Base-by-base conservation (phyloP, 495 filamentous ascomycete genomes). In the Aspergillus campestris region DNA sequence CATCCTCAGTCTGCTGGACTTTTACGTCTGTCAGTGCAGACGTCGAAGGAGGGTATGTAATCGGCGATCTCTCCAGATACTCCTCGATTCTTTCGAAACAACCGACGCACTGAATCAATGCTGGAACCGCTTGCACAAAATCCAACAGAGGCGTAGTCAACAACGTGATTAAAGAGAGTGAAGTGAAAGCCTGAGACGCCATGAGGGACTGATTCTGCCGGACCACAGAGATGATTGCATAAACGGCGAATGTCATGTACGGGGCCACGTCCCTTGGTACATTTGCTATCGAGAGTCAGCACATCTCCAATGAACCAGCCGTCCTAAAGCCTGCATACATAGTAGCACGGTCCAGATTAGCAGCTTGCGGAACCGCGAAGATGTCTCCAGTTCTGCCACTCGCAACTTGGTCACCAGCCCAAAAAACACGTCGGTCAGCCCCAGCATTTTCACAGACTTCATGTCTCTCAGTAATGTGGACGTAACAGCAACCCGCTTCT, bases 381-480 rank as follows among this genome's bases (percentile, higher is more conserved):
- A 24, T 24, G 24, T 40, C 15, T 40, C n/a, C 15, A 47, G 4
- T 29, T 47, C 45, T 13, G 15, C n/a, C 12, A 12, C 5, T 1
- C 37, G 45, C 13, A 55, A 38, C 5, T 30, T 36, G 1, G 47
- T 41, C 1, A 62, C 34, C 10, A 30, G 33, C 7, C 34, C 30
- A 8, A 39, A 46, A 8, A 71, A 13, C 8, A 47, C 52, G 0
- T 42, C 41, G 1, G 46, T 40, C 0, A 71, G 42, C 0, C 66
- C 67, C 6, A 73, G 50, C 64, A 73, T 71, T 42, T 73, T 69
- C 29, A 75, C 56, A 9, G 54, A 48, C 42, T 69, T 68, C 52
- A 74, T 72, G 18, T 62, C 57, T 14, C 57, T 47, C 0, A 74
- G 52, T 59, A 72, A 60, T 14, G 40, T 45, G 5, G 63, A 49